Evolutionary conservation across 78 protist species (phyloP).

Genomic region (Diacronema lutheri): DNA sequence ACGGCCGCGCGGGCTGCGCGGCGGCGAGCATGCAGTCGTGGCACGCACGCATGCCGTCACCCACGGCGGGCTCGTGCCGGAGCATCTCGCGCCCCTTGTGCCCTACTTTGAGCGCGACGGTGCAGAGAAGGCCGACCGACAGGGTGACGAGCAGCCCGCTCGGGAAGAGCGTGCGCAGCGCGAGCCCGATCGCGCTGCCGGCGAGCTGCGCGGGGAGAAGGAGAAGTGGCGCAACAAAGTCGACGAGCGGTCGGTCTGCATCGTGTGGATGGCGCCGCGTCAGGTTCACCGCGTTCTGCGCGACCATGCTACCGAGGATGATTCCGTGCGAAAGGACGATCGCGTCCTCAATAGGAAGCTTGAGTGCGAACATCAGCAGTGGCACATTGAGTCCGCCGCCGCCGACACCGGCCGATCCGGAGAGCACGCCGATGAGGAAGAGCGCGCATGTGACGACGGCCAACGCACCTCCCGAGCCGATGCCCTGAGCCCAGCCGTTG

Average conservation of each 20-base stretch:
- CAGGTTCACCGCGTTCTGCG: neutral
- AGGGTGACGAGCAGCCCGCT: neutral
- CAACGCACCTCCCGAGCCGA: too few species aligned
- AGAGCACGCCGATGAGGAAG: neutral
- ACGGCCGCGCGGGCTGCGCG: too few species aligned
- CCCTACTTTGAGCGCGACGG: neutral
- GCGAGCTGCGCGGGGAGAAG: constrained; percentile 1
- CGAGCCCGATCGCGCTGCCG: neutral
- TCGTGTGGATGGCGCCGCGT: neutral
- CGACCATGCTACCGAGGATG: neutral
- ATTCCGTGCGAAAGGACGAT: neutral
- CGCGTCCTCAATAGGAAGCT: neutral
- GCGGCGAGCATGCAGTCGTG: too few species aligned
- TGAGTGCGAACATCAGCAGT: neutral
- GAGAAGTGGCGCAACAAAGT: neutral
- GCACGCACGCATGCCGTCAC: too few species aligned
- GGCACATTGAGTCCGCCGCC: constrained; percentile 17
- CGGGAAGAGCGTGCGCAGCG: neutral
- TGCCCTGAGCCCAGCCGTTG: too few species aligned
- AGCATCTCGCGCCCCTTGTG: neutral
- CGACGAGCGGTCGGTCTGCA: neutral
- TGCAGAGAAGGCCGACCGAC: neutral
- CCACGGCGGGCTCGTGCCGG: neutral
- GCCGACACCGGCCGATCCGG: neutral
- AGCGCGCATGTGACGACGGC: too few species aligned